phyloP scores from a whole-genome alignment of 352 stramenopile species.

The Phytophthora fragariae region DNA sequence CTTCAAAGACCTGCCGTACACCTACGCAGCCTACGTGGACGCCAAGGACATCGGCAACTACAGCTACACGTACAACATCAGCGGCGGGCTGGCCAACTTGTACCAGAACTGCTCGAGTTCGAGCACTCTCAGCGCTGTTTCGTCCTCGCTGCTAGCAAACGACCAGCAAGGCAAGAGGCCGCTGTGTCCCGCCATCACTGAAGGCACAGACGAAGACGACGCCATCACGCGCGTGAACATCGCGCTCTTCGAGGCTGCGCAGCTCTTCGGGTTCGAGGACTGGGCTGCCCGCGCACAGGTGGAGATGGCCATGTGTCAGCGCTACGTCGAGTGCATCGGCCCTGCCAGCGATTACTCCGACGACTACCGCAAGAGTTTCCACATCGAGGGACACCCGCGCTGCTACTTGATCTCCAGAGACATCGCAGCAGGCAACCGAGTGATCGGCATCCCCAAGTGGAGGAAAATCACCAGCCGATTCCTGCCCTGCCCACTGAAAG shows the following conservation, averaged over 20 bases:
- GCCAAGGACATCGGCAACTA: constrained; percentile 60
- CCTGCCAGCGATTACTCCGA: constrained; percentile 50
- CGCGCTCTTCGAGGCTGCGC: constrained; percentile 53
- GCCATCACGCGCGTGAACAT: constrained; percentile 54
- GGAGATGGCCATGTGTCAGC: constrained; percentile 61
- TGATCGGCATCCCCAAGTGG: constrained; percentile 64
- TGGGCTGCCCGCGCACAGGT: constrained; percentile 51
- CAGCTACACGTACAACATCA: constrained; percentile 72
- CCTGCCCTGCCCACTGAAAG: constrained; percentile 36
- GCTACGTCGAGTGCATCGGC: constrained; percentile 60
- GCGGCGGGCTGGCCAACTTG: constrained; percentile 53
- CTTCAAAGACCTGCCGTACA: constrained; percentile 67
- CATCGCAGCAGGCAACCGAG: constrained; percentile 28
- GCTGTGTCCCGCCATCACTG: constrained; percentile 8
- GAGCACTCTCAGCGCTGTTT: constrained; percentile 35
- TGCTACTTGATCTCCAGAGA: constrained; percentile 35
- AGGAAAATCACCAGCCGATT: constrained; percentile 48
- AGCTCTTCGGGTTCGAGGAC: constrained; percentile 53
- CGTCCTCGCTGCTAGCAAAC: constrained; percentile 11
- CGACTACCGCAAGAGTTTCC: constrained; percentile 51
- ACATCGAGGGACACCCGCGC: constrained; percentile 44
- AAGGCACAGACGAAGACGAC: constrained; percentile 36
- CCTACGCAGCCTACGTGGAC: constrained; percentile 56
- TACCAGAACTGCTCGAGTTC: constrained; percentile 54
- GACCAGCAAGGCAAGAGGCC: neutral